These are phyloP conservation scores for Biscogniauxia sp. DNA, from an alignment of 2,329 filamentous ascomycete species.

Conservation along the genomic window DNA sequence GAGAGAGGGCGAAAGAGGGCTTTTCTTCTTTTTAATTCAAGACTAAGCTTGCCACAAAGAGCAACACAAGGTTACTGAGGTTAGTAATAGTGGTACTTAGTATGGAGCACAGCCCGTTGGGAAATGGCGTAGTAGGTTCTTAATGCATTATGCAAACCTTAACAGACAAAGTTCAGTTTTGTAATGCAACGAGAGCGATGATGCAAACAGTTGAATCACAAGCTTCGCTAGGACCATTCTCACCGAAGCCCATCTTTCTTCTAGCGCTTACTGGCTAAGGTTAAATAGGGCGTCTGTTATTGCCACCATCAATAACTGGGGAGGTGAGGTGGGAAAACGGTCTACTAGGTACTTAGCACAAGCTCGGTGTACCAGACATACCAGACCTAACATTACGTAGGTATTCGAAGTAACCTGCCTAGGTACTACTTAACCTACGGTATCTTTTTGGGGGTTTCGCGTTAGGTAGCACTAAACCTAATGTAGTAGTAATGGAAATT, in stretches of 20 bases:
- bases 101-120: neutral
- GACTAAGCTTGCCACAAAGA: neutral
- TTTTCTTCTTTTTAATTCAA: neutral
- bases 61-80: neutral
- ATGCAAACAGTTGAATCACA: slow-evolving; percentile 1
- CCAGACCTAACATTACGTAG: too few species aligned
- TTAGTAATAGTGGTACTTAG: too few species aligned
- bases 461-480: neutral
- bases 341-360: too few species aligned
- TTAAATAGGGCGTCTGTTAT: too few species aligned
- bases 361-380: too few species aligned
- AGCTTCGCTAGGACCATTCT: neutral
- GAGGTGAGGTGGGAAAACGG: too few species aligned
- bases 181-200: neutral
- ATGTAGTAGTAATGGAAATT: neutral
- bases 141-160: too few species aligned
- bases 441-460: neutral
- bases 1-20: too few species aligned
- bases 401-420: too few species aligned
- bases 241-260: neutral
- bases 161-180: neutral
- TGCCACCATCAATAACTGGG: too few species aligned
- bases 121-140: neutral
- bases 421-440: too few species aligned
- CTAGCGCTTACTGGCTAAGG: neutral